Conservation (phyloP, 2,329 filamentous ascomycete genomes). For the Leptographium radiaticola region DNA sequence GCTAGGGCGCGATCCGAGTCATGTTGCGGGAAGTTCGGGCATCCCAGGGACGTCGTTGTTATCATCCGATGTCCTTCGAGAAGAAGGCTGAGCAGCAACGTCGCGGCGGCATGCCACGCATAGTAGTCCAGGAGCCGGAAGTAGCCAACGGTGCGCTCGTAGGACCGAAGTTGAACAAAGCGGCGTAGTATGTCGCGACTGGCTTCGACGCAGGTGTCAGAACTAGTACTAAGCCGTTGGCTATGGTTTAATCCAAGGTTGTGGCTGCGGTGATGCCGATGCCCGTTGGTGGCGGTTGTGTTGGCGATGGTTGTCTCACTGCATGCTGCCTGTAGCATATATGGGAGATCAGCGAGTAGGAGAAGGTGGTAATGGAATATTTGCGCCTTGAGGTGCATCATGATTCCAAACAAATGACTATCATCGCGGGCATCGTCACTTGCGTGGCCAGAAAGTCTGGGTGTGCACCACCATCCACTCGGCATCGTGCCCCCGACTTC, state of each 20-base stretch:
- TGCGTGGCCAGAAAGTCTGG: not conserved
- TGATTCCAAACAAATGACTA: not conserved
- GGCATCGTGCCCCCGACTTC: not conserved
- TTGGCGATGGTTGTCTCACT: not conserved
- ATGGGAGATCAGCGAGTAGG: not conserved
- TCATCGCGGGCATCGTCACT: not conserved
- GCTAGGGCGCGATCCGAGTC: not conserved
- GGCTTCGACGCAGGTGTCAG: not conserved
- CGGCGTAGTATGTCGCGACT: not conserved
- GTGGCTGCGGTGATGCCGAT: not conserved
- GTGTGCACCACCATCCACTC: not conserved
- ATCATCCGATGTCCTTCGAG: not conserved
- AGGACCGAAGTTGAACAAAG: not conserved
- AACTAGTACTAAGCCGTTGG: not conserved
- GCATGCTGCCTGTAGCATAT: not conserved
- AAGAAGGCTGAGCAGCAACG: not conserved
- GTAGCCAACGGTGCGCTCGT: not conserved
- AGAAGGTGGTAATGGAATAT: not conserved
- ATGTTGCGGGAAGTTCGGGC: not conserved
- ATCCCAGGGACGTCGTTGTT: not conserved
- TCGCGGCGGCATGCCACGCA: not conserved
- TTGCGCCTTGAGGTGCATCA: not conserved
- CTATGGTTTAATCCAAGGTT: not conserved
- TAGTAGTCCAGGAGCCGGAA: not conserved
- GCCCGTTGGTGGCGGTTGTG: not conserved